Evolutionary conservation across 495 filamentous ascomycete species (phyloP), one percentile per base, ranked within the genome.

Genomic region (Podospora tetraspora): DNA sequence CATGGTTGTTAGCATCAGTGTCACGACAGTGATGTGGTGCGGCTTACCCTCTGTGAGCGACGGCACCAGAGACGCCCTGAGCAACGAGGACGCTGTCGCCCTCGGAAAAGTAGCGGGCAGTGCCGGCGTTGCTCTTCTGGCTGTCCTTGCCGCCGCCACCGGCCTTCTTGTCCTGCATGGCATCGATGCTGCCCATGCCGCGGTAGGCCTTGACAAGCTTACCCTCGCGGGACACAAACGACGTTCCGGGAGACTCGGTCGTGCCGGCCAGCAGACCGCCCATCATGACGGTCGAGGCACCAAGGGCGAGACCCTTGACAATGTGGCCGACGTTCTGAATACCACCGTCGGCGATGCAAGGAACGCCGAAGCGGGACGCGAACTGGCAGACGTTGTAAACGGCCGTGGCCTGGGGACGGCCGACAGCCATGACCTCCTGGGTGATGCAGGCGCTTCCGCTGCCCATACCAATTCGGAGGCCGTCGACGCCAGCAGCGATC

Each of bases 371-470:
- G 69, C 88, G 88, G 59, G 90, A 90, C 37, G 95, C 95, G 73
- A 98, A 99, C 25, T 84, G 79, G 68, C 91, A 87, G 71, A 98
- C 94, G 75, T 90, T 92, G 84, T 89, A 92, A 67, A 99, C 94
- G 52, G 94, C 87, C 12, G 92, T 90, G 21, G 95, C 95, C 81
- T 99, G 95, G 68, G 95, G 95, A 71, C 95, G 90, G 52, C 95
- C 95, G 57, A 97, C 93, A 64, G 95, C 95, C 95, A 99, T 99
- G 75, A 99, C 95, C 82, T 99, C 95, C 82, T 99, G 95, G 60
- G 95, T 99, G 75, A 99, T 99, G 82, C 95, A 99, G 75, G 95
- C 95, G 72, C 91, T 95, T 74, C 95, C 95, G 77, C 91, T 94
- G 73, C 95, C 95, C 95, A 99, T 99, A 78, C 95, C 95, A 79